Conservation (phyloP, 352 stramenopile species). For the Globisporangium ultimum region DNA sequence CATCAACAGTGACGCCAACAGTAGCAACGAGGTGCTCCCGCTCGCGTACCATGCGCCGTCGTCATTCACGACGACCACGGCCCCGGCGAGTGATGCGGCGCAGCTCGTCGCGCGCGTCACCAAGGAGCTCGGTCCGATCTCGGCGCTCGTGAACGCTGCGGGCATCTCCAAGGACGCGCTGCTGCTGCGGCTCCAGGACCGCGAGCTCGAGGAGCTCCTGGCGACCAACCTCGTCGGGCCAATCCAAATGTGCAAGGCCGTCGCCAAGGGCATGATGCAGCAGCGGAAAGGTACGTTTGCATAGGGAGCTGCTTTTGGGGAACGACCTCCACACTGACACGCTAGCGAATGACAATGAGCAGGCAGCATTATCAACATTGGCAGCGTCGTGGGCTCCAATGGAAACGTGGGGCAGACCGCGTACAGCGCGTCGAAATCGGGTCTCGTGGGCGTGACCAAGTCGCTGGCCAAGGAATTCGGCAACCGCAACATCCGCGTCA, state of each 20-base stretch:
- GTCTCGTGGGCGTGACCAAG: constrained; percentile 68
- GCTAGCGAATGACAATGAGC: not conserved
- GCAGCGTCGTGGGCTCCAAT: constrained; percentile 70
- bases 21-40: constrained; percentile 31
- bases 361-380: constrained; percentile 82
- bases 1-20: not conserved
- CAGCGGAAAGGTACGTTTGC: constrained; percentile 28
- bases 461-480: constrained; percentile 84
- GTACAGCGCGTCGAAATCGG: constrained; percentile 84
- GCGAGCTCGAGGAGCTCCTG: constrained; percentile 66
- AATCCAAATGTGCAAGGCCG: constrained; percentile 70
- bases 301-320: too few relatives aligned
- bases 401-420: constrained; percentile 78
- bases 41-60: constrained; percentile 56
- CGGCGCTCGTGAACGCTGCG: constrained; percentile 71
- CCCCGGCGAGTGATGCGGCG: constrained; percentile 19
- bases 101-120: constrained; percentile 43
- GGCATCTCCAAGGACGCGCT: constrained; percentile 70
- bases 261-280: constrained; percentile 77
- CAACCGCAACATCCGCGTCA: constrained; percentile 81
- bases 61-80: constrained; percentile 4
- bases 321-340: not conserved
- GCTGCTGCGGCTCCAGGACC: constrained; percentile 55
- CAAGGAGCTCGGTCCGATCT: constrained; percentile 33
- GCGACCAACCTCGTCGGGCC: constrained; percentile 75